Evolutionary conservation across 371 early-diverging fungal genomes (phyloP), one percentile per base, ranked within the genome.

Genomic region (Rhizopus delemar): DNA sequence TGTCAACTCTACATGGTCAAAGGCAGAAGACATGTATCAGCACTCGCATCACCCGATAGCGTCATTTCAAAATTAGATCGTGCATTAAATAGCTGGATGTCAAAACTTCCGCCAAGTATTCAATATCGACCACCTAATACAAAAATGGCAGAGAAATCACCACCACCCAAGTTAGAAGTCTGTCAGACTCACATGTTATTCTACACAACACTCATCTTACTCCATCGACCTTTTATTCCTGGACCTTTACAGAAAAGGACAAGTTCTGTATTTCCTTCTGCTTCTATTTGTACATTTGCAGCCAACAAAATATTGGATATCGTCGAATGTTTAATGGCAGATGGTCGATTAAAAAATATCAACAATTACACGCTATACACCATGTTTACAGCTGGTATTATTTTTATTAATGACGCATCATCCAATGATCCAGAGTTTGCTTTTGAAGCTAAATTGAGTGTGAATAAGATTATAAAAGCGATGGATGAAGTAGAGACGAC

Each of bases 141-240:
- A 4, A 46, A 72, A 36, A 46, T 60, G 15, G 62, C 60, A 7
- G 65, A 72, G 54, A 41, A 58, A 12, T 69, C 71, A 4, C 65
- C 70, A 8, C 70, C 77, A 1, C 74, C 81, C 9, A 60, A 80
- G 8, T 62, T 80, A 0, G 75, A 76, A 28, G 55, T 78, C 22
- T 81, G 78, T 32, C 82, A 82, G 35, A 48, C 81, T 13, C 90
- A 90, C 49, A 75, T 91, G 68, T 75, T 88, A 8, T 91, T 88
- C 69, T 86, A 91, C 65, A 88, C 90, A 1, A 80, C 89, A 45
- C 59, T 87, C 41, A 89, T 93, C 32, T 66, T 93, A 11, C 77
- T 90, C 0, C 91, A 93, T 59, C 85, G 91, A 4, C 92, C 91
- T 4, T 86, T 80, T 56, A 80, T 80, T 51, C 77, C 68, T 2